Evolutionary conservation across 108 stramenopile genomes (phyloP).

Genomic region (Skeletonema grethae): DNA sequence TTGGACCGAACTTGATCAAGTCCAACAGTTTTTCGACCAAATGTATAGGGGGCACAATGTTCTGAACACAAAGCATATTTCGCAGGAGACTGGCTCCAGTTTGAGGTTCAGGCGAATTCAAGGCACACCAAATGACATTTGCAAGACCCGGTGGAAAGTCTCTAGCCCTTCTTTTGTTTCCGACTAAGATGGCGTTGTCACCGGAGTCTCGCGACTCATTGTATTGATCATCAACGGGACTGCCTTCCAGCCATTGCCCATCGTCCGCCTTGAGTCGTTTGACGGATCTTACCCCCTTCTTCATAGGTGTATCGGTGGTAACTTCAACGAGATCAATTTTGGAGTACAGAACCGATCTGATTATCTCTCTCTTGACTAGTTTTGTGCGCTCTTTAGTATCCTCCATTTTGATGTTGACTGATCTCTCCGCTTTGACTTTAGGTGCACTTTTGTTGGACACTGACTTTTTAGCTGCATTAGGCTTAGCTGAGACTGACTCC

Average conservation of each 20-base stretch:
- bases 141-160: conserved; percentile 38
- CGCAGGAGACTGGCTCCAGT: conserved; percentile 37
- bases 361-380: background rate
- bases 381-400: background rate
- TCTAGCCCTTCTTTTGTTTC: conserved; percentile 26
- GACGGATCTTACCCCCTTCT: background rate
- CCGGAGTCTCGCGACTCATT: conserved; percentile 11
- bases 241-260: background rate
- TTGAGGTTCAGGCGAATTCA: conserved; percentile 48
- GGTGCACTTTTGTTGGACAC: background rate
- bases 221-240: background rate
- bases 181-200: background rate
- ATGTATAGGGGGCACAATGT: conserved; percentile 21
- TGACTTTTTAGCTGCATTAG: background rate
- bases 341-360: background rate
- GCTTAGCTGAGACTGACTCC: background rate
- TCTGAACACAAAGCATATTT: conserved; percentile 32
- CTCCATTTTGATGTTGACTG: background rate
- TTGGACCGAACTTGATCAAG: conserved; percentile 44
- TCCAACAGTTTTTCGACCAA: conserved; percentile 40
- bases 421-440: background rate
- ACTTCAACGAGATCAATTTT: background rate
- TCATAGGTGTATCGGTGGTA: background rate
- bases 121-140: conserved; percentile 45
- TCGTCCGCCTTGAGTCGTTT: background rate